Conservation (phyloP, 176 grass and related monocot genomes). For the Juncus effusus region DNA sequence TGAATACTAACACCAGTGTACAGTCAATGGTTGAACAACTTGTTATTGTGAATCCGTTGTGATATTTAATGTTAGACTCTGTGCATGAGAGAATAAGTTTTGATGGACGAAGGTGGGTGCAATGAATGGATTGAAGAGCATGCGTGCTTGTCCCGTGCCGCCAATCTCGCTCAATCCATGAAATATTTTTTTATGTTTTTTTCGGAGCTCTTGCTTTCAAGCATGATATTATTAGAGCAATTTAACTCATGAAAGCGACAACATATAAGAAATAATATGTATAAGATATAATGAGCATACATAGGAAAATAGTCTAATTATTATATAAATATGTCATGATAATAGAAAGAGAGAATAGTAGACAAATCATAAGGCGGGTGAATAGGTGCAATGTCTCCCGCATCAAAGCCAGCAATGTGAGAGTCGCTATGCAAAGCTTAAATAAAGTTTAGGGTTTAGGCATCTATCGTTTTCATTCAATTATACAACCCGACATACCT, state of each 20-base stretch:
- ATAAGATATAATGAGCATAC: too few species aligned
- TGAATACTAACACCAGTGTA: not conserved
- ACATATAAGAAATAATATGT: too few species aligned
- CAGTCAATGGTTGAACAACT: not conserved
- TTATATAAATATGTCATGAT: too few species aligned
- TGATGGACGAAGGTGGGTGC: conserved; percentile 6
- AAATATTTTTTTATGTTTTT: too few species aligned
- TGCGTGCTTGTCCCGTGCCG: conserved; percentile 6
- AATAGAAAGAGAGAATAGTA: not conserved
- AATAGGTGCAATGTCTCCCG: conserved; percentile 14
- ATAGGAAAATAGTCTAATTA: too few species aligned
- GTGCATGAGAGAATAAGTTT: too few species aligned
- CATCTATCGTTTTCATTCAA: conserved; percentile 12
- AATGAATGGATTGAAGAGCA: conserved; percentile 23
- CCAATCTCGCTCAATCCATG: conserved; percentile 15
- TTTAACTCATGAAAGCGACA: too few species aligned
- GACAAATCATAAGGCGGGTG: not conserved
- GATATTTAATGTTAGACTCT: too few species aligned
- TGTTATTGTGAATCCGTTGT: not conserved
- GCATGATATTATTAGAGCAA: too few species aligned
- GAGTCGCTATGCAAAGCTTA: not conserved
- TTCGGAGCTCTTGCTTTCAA: too few species aligned
- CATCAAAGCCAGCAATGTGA: conserved; percentile 4
- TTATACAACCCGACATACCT: not conserved
- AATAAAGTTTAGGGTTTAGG: not conserved